Evolutionary conservation across 805 yeast species (phyloP).

Genomic region (Kluyveromyces nonfermentans): DNA sequence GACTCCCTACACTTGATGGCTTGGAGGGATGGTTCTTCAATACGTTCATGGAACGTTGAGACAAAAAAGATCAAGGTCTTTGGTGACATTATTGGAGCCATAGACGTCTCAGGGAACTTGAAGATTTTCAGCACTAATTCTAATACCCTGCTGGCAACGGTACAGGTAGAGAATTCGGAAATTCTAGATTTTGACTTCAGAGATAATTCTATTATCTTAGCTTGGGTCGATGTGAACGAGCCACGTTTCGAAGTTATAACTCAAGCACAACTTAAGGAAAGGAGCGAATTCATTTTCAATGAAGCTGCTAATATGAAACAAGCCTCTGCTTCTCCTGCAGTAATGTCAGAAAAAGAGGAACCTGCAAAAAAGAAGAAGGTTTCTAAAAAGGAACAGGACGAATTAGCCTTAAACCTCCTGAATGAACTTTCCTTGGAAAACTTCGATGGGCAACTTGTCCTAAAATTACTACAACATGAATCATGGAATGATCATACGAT

Average conservation of each 20-base stretch:
- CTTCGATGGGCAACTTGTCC: conserved; percentile 21
- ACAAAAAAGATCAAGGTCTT: conserved; percentile 14
- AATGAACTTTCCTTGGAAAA: conserved; percentile 19
- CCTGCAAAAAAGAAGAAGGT: conserved; percentile 11
- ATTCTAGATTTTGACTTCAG: conserved; percentile 19
- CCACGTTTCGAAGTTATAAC: conserved; percentile 29
- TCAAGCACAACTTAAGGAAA: conserved; percentile 12
- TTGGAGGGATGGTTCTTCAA: conserved; percentile 8
- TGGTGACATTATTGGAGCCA: conserved; percentile 14
- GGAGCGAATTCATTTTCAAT: conserved; percentile 22
- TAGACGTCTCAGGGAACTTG: conserved; percentile 16
- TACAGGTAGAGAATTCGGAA: conserved; percentile 20
- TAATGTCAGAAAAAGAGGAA: conserved; percentile 14
- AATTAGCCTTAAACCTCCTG: conserved; percentile 20
- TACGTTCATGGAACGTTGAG: conserved; percentile 18
- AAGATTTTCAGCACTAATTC: conserved; percentile 25
- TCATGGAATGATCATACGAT: conserved; percentile 24
- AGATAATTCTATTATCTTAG: conserved; percentile 18
- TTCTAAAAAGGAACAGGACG: conserved; percentile 21
- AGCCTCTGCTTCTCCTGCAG: conserved; percentile 13
- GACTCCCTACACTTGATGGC: conserved; percentile 14
- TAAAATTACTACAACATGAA: conserved; percentile 14
- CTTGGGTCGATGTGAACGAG: conserved; percentile 33
- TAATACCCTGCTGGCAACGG: conserved; percentile 28
- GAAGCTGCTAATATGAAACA: conserved; percentile 21